phyloP scores from a whole-genome alignment of 2,329 filamentous ascomycete genomes.

The Aspergillus fructus region DNA sequence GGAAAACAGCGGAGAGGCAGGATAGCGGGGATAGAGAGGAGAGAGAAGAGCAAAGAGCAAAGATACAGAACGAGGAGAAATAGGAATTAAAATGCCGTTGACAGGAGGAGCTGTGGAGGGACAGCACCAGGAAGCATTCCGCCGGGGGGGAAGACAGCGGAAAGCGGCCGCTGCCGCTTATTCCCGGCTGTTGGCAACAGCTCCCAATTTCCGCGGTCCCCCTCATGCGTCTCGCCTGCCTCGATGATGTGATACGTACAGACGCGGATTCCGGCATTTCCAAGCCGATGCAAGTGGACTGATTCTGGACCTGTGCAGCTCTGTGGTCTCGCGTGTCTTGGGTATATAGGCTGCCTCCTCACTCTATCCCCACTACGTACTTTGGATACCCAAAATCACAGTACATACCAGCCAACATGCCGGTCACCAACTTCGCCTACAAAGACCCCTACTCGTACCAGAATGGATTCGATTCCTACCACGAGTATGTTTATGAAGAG shows the following conservation, averaged over 20 bases:
- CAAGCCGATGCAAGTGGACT: not conserved
- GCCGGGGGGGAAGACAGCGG: constrained; percentile 46
- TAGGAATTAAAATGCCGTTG: constrained; percentile 11
- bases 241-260: not conserved
- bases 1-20: not conserved
- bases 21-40: not conserved
- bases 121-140: constrained; percentile 28
- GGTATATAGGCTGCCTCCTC: constrained; percentile 2
- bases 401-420: constrained; percentile 50
- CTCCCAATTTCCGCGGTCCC: not conserved
- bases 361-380: not conserved
- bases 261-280: constrained; percentile 6
- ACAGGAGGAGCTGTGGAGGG: constrained; percentile 40
- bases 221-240: not conserved
- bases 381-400: not conserved
- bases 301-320: not conserved
- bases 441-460: constrained; percentile 73
- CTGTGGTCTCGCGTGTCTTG: not conserved
- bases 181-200: constrained; percentile 6
- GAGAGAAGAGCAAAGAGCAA: not conserved
- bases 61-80: not conserved
- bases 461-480: constrained; percentile 73
- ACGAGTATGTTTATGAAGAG: constrained; percentile 60
- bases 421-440: constrained; percentile 61
- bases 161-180: constrained; percentile 53